phyloP scores from a whole-genome alignment of 768 basidiomycete genomes.

The Tylopilus balloui region DNA sequence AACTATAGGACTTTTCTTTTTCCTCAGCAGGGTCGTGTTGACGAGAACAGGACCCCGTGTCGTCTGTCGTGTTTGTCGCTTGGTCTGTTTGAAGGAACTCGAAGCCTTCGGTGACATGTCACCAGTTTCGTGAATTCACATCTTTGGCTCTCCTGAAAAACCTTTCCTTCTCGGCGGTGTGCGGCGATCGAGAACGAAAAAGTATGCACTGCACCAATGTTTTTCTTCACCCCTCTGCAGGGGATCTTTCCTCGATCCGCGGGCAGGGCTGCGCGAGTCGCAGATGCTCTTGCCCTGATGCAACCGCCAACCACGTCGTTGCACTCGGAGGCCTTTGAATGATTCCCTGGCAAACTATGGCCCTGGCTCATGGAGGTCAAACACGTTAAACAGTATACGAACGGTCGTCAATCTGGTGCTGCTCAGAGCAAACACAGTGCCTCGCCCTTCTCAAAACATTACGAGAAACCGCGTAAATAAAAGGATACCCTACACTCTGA shows the following conservation, averaged over 20 bases:
- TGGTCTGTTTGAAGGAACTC: background rate
- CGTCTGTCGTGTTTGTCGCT: background rate
- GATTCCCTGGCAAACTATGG: background rate
- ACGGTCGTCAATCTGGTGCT: background rate
- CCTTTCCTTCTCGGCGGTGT: background rate
- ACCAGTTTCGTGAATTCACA: background rate
- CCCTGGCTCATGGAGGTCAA: background rate
- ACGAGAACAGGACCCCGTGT: background rate
- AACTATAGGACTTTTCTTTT: constrained; percentile 4
- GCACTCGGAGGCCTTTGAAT: background rate
- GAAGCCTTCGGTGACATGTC: background rate
- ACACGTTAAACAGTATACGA: background rate
- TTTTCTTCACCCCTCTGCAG: background rate
- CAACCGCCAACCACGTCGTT: background rate
- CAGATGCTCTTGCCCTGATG: background rate
- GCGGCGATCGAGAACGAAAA: background rate
- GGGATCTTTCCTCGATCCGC: constrained; percentile 8
- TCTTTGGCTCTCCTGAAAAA: background rate
- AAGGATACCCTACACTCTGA: background rate
- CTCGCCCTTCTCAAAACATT: background rate
- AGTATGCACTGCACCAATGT: background rate
- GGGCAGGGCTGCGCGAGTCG: background rate
- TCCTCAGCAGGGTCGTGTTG: background rate
- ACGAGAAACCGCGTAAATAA: background rate
- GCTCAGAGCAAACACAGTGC: background rate